Percentiles rank a stretch among this genome's conserved stretches.
Evolutionary conservation across 139 green algal species (phyloP).

Genomic region (Chlamydomonas incerta): DNA sequence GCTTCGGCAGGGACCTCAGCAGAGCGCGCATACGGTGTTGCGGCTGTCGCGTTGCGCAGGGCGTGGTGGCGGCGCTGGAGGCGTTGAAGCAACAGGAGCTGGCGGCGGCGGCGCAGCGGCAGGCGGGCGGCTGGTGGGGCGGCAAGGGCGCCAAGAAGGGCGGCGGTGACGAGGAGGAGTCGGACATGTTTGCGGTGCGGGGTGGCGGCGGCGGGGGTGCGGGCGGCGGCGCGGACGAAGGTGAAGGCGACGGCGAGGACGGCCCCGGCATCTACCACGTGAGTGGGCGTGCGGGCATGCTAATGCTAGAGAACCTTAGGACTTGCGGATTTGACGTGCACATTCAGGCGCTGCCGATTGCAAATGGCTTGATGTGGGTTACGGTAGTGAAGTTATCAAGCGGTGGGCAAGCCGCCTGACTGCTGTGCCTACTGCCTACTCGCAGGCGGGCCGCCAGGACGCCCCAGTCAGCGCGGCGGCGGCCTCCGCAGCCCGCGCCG

Average conservation of each 20-base stretch:
- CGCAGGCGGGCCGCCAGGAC: slow-evolving; percentile 3
- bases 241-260: neutral
- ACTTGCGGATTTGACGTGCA: no score
- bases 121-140: neutral
- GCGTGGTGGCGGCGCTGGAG: neutral
- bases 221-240: neutral
- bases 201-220: neutral
- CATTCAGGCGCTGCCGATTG: no score
- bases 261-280: neutral
- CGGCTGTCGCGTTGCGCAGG: neutral
- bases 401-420: no score
- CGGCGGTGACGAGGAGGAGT: neutral
- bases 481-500: neutral
- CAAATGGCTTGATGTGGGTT: no score
- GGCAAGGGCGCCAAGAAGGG: neutral
- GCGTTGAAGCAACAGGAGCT: neutral
- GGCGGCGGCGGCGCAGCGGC: neutral
- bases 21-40: no score
- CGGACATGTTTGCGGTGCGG: slow-evolving; percentile 30
- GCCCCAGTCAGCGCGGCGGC: neutral
- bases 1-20: no score
- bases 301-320: neutral
- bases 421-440: neutral
- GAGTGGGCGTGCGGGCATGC: no score
- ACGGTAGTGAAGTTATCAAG: neutral